Evolutionary conservation across 2,329 filamentous ascomycete genomes (phyloP).

Genomic region (Penicillium occitanis): DNA sequence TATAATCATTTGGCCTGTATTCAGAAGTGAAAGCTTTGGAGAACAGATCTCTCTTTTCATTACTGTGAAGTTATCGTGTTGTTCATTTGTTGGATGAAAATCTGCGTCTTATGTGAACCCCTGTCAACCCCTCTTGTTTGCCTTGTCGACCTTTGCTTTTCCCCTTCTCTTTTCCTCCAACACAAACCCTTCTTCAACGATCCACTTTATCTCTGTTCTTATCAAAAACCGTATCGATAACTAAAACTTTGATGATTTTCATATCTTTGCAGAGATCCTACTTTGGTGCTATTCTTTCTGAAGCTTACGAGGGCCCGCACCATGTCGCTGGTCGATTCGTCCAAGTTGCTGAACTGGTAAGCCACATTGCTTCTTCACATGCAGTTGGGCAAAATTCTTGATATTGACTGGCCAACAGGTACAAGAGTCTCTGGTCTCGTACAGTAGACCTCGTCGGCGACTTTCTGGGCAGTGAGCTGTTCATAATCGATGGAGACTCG

Average conservation of each 20-base stretch:
- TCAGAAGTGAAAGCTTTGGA: background rate
- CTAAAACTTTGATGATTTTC: background rate
- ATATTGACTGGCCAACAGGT: constrained; percentile 11
- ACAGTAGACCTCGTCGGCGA: constrained; percentile 22
- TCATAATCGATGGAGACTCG: constrained; percentile 23
- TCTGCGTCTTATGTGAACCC: background rate
- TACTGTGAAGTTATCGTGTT: background rate
- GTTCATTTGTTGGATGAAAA: background rate
- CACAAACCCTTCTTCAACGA: background rate
- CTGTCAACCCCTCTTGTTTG: background rate
- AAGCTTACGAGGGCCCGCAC: background rate
- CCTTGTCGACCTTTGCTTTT: background rate
- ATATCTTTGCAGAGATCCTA: too few species aligned
- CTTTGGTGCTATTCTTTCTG: background rate
- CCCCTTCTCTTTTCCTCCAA: background rate
- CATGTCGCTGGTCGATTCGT: background rate
- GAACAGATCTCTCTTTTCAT: background rate
- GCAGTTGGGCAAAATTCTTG: background rate
- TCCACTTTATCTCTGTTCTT: background rate
- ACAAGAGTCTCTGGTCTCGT: constrained; percentile 15
- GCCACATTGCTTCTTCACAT: background rate
- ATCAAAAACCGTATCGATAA: background rate
- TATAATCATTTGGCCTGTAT: background rate
- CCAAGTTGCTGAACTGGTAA: background rate
- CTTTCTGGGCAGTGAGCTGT: constrained; percentile 21